Base-by-base conservation (phyloP, 345 rosid genomes). In the Durio zibethinus region DNA sequence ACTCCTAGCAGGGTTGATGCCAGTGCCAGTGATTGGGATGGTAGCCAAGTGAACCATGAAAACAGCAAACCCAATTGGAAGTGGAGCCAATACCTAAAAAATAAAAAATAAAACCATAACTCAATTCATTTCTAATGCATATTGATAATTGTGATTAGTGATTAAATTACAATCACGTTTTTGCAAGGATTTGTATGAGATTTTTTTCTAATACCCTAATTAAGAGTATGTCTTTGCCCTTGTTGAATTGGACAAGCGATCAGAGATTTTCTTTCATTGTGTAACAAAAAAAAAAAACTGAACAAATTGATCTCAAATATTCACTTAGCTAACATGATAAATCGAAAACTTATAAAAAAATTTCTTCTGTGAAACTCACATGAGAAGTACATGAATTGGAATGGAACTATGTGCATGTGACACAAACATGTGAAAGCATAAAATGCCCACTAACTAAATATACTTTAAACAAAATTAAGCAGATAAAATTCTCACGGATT, bases 21-120 rank as follows among this genome's bases (percentile, higher is more conserved):
- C 93, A 12, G 97, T 93, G 38, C 97, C 95, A 16, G 97, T 93
- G 75, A 94, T 84, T 45, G 98, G 98, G 56, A 92, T 88, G 70
- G 97, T 94, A 15, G 98, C 97, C 83, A 94, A 79, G 86, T 92
- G 97, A 77, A 94, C 97, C 91, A 92, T 85, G 89, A 94, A 94
- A 68, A 94, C 98, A 5, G 97, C 93, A 64, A 94, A 89, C 38
- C 98, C 94, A 81, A 94, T 94, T 15, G 97, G 92, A 54, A 94
- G 88, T 50, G 97, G 98, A 23, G 95, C 97, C 88, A 92, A 81
- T 43, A 94, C 92, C 97, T 90, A 23, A 10, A 48, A 20, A 29
- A 20, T 1, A 27, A 23, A 42, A 33, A 8, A 3, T 2, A 31
- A 1, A 31, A 7, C 42, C 14, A 1, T 9, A 0, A 38, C 2